Evolutionary conservation across 2,329 filamentous ascomycete species (phyloP), one percentile per base, ranked within the genome.

Genomic region (Alternaria brassicae): DNA sequence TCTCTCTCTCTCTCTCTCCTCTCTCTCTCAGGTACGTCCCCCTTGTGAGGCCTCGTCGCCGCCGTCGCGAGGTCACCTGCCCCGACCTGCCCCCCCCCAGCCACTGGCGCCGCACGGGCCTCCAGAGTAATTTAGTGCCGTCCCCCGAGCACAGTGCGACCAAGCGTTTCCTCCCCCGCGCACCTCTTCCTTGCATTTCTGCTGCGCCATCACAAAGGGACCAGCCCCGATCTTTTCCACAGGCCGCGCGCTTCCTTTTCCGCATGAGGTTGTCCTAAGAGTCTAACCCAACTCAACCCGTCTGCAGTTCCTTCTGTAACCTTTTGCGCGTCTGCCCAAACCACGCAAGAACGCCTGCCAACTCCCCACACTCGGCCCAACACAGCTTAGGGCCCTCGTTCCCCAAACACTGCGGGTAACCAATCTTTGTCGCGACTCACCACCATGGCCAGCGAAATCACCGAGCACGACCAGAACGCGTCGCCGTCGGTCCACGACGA

Each of bases 401-500:
- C 70, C 62, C 72, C 71, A 75, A 78, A 73, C 71, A 72, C 71
- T 63, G 36, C 56, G 34, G 70, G 65, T 68, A 72, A 68, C 69
- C 73, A 72, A 70, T 63, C 64, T 63, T 58, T 60, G 54, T 58
- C 56, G 56, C 63, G 49, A 59, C 66, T 51, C 48, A 58, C 65
- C 68, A 77, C 66, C 66, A 81, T 81, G 79, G 77, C 79, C 71
- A 78, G 73, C 59, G 79, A 81, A 68, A 82, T 83, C 76, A 81
- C 81, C 73, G 80, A 83, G 64, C 81, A 83, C 74, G 81, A 84
- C 69, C 81, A 81, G 71, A 80, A 81, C 75, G 79, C 78, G 72
- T 82, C 81, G 71, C 81, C 81, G 57, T 79, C 80, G 61, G 80
- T 81, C 70, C 80, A 82, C 69, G 81, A 83, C 72, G 82, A 85